A percentile compares a stretch with the other conserved stretches of the same genome.
Evolutionary conservation across 768 basidiomycete genomes (phyloP).

Genomic region (Psilocybe subaeruginosa): DNA sequence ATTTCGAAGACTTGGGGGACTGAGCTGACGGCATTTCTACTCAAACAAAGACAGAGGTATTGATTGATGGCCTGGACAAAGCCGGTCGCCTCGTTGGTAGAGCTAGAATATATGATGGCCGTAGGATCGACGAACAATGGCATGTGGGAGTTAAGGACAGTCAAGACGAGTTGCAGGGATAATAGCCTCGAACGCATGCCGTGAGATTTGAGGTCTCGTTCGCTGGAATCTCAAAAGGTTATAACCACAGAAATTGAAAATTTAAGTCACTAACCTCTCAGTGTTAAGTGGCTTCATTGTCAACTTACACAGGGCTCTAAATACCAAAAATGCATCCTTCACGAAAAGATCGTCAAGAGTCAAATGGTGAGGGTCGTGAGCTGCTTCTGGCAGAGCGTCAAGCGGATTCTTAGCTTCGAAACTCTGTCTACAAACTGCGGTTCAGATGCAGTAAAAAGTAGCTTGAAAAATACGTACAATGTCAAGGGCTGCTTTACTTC

Average conservation of each 20-base stretch:
- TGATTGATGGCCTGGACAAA: slow-evolving; percentile 96
- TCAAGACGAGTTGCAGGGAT: slow-evolving; percentile 91
- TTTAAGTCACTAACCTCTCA: slow-evolving; percentile 69
- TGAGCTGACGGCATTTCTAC: slow-evolving; percentile 93
- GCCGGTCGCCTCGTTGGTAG: slow-evolving; percentile 82
- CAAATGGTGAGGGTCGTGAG: slow-evolving; percentile 44
- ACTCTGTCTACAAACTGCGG: slow-evolving; percentile 30
- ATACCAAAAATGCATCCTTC: slow-evolving; percentile 98
- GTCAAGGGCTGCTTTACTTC: slow-evolving; percentile 18
- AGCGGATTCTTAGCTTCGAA: slow-evolving; percentile 37
- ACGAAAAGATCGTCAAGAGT: slow-evolving; percentile 88
- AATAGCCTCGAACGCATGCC: slow-evolving; percentile 97
- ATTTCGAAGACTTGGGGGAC: slow-evolving; percentile 98
- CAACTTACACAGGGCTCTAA: slow-evolving; percentile 94
- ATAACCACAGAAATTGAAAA: slow-evolving; percentile 12
- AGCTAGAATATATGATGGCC: slow-evolving; percentile 91
- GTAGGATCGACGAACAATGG: slow-evolving; percentile 84
- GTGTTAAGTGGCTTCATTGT: slow-evolving; percentile 96
- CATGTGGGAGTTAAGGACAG: slow-evolving; percentile 91
- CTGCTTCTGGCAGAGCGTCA: slow-evolving; percentile 35
- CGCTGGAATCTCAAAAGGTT: slow-evolving; percentile 47
- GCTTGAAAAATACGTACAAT: slow-evolving; percentile 19
- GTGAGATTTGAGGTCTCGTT: slow-evolving; percentile 94
- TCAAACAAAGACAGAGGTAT: slow-evolving; percentile 91
- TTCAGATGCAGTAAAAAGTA: background rate